These are phyloP conservation scores for Chenopodium formosanum DNA, from an alignment of 148 eudicot species.

Conservation along the genomic window DNA sequence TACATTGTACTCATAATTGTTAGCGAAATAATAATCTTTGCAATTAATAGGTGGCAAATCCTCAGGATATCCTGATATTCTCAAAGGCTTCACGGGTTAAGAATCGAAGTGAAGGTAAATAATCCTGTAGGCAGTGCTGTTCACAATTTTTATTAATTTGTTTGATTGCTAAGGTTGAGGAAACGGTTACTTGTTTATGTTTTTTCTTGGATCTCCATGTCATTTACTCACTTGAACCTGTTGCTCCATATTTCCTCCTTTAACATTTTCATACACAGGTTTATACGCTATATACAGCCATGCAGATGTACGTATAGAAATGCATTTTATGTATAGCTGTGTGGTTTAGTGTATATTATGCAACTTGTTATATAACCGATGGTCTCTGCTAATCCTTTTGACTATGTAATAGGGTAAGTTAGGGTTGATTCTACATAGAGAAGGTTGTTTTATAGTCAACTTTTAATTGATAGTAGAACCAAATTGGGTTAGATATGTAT, in stretches of 20 bases:
- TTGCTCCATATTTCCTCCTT: background rate
- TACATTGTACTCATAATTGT: background rate
- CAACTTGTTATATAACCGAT: no score
- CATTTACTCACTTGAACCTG: background rate
- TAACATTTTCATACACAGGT: background rate
- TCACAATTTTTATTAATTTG: background rate
- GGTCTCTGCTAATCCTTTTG: no score
- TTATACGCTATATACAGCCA: background rate
- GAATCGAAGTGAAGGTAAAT: conserved; percentile 58
- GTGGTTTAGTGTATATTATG: no score
- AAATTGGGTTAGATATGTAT: no score
- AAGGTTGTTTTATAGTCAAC: no score
- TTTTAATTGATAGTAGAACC: no score
- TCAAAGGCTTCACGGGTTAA: conserved; percentile 70
- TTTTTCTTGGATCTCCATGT: background rate
- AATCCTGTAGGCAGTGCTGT: background rate
- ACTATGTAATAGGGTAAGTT: no score
- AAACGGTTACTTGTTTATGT: background rate
- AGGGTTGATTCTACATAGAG: no score
- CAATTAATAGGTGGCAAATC: conserved; percentile 84
- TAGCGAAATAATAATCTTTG: conserved; percentile 20
- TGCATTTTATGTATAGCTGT: background rate
- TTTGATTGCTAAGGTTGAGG: background rate
- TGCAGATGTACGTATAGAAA: background rate
- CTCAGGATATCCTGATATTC: conserved; percentile 96